Percentiles rank a stretch among this genome's conserved stretches.
These are phyloP conservation scores for Pisolithus thermaeus DNA, from an alignment of 1,284 basidiomycete genomes.

Conservation along the genomic window DNA sequence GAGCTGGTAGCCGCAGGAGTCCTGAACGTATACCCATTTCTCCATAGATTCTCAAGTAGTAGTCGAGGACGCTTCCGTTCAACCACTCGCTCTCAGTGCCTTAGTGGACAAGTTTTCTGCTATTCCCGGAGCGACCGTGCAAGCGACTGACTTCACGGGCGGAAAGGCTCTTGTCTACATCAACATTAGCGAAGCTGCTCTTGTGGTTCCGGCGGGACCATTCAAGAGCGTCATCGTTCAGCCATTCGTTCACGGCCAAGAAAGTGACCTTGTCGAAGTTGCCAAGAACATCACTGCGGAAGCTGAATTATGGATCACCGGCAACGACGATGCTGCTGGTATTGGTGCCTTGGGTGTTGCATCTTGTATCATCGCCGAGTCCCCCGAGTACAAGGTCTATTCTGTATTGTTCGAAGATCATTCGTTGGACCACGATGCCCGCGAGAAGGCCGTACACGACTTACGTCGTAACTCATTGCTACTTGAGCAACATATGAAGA, in stretches of 20 bases:
- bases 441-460: constrained; percentile 20
- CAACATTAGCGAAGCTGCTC: constrained; percentile 11
- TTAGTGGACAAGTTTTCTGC: constrained; percentile 10
- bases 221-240: constrained; percentile 23
- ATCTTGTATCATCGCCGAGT: constrained; percentile 25
- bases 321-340: constrained; percentile 25
- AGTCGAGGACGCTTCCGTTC: constrained; percentile 13
- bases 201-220: constrained; percentile 10
- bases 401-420: constrained; percentile 27
- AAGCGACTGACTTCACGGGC: constrained; percentile 7
- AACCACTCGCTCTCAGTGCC: constrained; percentile 9
- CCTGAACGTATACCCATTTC: neutral
- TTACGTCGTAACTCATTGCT: constrained; percentile 22
- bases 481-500: constrained; percentile 26
- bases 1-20: neutral
- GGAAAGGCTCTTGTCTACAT: constrained; percentile 14
- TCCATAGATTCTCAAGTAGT: constrained; percentile 13
- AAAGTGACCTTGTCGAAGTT: constrained; percentile 22
- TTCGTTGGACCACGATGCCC: constrained; percentile 17
- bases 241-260: constrained; percentile 19
- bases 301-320: constrained; percentile 24
- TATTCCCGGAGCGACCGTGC: constrained; percentile 9
- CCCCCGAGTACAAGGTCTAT: constrained; percentile 22
- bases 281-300: constrained; percentile 20
- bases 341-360: constrained; percentile 26